Percentiles rank a stretch among this genome's conserved stretches.
Conservation (phyloP, 73 alveolate species). For the Tetrahymena malaccensis region DNA sequence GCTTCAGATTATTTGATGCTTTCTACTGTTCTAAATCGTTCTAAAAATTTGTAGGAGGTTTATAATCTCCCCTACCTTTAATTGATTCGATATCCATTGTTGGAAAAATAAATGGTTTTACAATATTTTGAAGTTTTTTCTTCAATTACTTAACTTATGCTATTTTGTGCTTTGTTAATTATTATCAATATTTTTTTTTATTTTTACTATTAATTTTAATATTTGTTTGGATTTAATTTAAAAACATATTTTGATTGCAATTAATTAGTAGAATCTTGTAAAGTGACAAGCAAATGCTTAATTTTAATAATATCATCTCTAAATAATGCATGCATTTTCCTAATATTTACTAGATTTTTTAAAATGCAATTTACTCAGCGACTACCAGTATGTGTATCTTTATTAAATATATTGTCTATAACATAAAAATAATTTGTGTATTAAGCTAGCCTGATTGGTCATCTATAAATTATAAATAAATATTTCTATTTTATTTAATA, state of each 20-base stretch:
- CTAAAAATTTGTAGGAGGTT: background rate
- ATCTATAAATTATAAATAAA: too few species aligned
- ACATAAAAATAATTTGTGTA: background rate
- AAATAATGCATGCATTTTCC: background rate
- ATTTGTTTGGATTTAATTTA: too few species aligned
- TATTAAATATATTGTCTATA: background rate
- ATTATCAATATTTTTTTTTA: too few species aligned
- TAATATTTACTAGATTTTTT: too few species aligned
- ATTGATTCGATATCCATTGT: background rate
- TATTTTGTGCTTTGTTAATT: too few species aligned
- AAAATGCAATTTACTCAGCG: background rate
- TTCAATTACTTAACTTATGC: too few species aligned
- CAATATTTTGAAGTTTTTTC: background rate
- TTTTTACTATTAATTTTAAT: too few species aligned
- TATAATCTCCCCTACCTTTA: background rate
- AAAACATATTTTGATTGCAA: too few species aligned
- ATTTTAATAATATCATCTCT: background rate
- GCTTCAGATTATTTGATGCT: background rate
- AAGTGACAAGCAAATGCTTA: background rate
- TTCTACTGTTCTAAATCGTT: background rate
- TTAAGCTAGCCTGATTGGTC: background rate
- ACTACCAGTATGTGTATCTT: background rate
- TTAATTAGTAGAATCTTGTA: background rate
- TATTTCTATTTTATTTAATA: background rate
- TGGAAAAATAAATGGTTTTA: background rate